phyloP scores from a whole-genome alignment of 768 basidiomycete species.

The Lentinus brumalis region DNA sequence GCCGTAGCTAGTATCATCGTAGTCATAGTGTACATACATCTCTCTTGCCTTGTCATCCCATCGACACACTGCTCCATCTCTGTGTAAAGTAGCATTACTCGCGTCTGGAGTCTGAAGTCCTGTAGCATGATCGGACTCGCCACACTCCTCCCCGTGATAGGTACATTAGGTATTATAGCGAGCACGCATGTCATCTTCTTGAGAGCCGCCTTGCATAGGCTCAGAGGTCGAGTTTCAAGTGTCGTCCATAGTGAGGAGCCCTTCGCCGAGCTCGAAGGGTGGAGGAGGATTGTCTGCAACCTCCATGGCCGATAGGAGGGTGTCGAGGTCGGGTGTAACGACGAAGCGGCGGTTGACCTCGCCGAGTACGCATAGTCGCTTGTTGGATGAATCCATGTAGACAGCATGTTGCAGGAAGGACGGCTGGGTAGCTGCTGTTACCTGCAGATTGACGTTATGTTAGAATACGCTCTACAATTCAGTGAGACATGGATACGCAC shows the following conservation, averaged over 20 bases:
- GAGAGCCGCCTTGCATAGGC: not conserved
- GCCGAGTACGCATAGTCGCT: slow-evolving; percentile 73
- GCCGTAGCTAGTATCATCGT: not conserved
- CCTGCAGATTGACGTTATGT: slow-evolving; percentile 42
- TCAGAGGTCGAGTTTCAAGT: not conserved
- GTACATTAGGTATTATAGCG: slow-evolving; percentile 19
- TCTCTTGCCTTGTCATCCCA: not conserved
- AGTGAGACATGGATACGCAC: slow-evolving; percentile 45
- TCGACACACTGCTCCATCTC: not conserved
- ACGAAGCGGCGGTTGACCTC: slow-evolving; percentile 85
- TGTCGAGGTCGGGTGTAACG: slow-evolving; percentile 81
- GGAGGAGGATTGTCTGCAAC: slow-evolving; percentile 41
- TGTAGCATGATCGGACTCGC: slow-evolving; percentile 4
- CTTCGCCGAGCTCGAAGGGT: slow-evolving; percentile 41
- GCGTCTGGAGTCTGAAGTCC: not conserved
- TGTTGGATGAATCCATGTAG: slow-evolving; percentile 60
- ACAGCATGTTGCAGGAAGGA: slow-evolving; percentile 90
- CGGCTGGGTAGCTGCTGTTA: slow-evolving; percentile 79
- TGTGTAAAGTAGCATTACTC: slow-evolving; percentile 8
- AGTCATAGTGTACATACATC: not conserved
- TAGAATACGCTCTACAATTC: not conserved
- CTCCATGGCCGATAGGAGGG: slow-evolving; percentile 69
- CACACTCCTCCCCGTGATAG: slow-evolving; percentile 8
- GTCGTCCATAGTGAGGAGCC: slow-evolving; percentile 59
- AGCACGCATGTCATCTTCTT: not conserved